Evolutionary conservation across 129 eudicot species (phyloP).

Genomic region (carrot (Daucus carota)): DNA sequence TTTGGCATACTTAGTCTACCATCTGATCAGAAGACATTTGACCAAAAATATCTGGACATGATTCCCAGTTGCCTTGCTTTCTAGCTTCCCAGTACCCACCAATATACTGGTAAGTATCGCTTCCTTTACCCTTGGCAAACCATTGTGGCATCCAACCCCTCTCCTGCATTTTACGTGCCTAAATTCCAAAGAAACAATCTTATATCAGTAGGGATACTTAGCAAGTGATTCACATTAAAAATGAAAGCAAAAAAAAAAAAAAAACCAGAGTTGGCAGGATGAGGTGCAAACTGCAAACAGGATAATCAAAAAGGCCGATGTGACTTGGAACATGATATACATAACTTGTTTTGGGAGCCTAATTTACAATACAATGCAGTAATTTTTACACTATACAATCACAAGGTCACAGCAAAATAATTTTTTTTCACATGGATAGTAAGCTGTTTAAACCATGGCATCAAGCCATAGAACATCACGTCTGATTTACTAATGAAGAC

Average conservation of each 20-base stretch:
- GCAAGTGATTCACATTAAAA: background rate
- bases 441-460: background rate
- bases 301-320: background rate
- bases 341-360: background rate
- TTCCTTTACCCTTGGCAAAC: constrained; percentile 70
- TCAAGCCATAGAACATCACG: background rate
- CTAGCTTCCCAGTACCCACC: constrained; percentile 99
- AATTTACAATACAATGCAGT: background rate
- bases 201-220: background rate
- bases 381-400: background rate
- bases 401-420: background rate
- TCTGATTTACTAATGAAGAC: background rate
- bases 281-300: background rate
- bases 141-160: constrained; percentile 93
- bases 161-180: constrained; percentile 98
- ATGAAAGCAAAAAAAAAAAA: background rate
- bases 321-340: background rate
- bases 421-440: background rate
- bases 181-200: background rate
- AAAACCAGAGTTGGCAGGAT: background rate
- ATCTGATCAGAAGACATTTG: constrained; percentile 57
- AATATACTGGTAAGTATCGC: constrained; percentile 52
- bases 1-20: constrained; percentile 31
- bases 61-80: constrained; percentile 65
- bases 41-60: constrained; percentile 90